phyloP scores from a whole-genome alignment of 2,329 filamentous ascomycete species.

The Eutypa lata region DNA sequence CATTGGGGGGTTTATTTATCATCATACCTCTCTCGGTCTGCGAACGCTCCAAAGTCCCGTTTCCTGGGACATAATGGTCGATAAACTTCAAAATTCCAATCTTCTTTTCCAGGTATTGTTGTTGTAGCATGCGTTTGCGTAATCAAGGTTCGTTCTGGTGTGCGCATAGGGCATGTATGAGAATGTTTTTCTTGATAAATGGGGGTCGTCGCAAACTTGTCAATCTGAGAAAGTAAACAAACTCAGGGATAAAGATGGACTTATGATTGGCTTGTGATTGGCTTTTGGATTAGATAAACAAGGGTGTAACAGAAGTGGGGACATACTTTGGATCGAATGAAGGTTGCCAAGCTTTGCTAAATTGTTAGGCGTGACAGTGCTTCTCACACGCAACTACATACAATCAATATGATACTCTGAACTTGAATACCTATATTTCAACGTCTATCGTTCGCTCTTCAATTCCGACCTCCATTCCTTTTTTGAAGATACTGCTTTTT shows the following conservation, averaged over 20 bases:
- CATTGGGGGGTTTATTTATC: conserved; percentile 8
- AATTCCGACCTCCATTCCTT: too few relatives aligned
- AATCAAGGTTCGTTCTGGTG: background rate
- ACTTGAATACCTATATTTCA: too few relatives aligned
- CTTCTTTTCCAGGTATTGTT: conserved; percentile 4
- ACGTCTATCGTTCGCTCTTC: too few relatives aligned
- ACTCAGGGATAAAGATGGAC: background rate
- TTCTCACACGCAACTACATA: background rate
- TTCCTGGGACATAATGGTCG: conserved; percentile 74
- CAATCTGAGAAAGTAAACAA: background rate
- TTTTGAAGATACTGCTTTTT: too few relatives aligned
- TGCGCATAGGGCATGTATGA: background rate
- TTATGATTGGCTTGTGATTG: background rate
- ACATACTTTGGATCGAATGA: background rate
- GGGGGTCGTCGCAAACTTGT: background rate
- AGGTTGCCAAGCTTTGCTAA: background rate
- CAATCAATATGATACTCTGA: too few relatives aligned
- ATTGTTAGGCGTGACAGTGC: background rate
- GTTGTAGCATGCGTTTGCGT: background rate
- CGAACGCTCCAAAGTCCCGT: conserved; percentile 87
- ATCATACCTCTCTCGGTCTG: conserved; percentile 82
- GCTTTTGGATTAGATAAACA: background rate
- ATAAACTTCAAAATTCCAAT: conserved; percentile 1
- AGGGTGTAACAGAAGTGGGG: background rate
- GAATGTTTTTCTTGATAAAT: background rate